Evolutionary conservation across 192 early-diverging fungal species (phyloP), one percentile per base, ranked within the genome.

Genomic region (Umbelopsis sp.): DNA sequence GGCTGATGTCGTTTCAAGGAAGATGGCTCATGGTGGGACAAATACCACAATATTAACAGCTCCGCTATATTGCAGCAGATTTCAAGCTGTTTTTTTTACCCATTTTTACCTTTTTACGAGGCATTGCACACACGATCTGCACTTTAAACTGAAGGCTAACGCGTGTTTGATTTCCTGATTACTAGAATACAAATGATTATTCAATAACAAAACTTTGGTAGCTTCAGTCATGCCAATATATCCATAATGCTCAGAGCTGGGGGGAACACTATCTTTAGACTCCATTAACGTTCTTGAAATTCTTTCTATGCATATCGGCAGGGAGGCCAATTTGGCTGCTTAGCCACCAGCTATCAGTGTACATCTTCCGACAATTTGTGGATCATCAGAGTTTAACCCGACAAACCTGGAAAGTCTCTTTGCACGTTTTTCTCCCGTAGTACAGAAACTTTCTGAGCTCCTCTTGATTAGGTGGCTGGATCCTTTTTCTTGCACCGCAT

Each of bases 1-100:
- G 55, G 13, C 55, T 61, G 55, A 25, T 27, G 16, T 61, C 27
- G 55, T 61, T 61, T 61, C 55, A 61, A 61, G 55, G 55, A 61
- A 61, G 55, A 33, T 35, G 55, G 55, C 55, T 61, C 55, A 61
- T 61, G 55, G 55, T 61, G n/a, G 55, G 55, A 61, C 55, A 61
- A 61, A 61, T 35, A 61, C 55, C 55, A 61, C 55, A 61, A 25
- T 61, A 6, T 4, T 61, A 37, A 1, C 15, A 35, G 55, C 55
- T 61, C 55, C 55, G 55, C 55, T 61, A 61, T 61, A 61, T 61
- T 61, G 55, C 27, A 61, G 21, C 16, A 33, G 8, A 55, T 10
- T 35, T 15, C 12, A 35, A 61, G 33, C 0, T 35, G 8, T 58
- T 33, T 33, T 58, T 58, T 58, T 58, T 53, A 23, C 4, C 23